Conservation (phyloP, 108 stramenopile species). For the Skeletonema marinoi region DNA sequence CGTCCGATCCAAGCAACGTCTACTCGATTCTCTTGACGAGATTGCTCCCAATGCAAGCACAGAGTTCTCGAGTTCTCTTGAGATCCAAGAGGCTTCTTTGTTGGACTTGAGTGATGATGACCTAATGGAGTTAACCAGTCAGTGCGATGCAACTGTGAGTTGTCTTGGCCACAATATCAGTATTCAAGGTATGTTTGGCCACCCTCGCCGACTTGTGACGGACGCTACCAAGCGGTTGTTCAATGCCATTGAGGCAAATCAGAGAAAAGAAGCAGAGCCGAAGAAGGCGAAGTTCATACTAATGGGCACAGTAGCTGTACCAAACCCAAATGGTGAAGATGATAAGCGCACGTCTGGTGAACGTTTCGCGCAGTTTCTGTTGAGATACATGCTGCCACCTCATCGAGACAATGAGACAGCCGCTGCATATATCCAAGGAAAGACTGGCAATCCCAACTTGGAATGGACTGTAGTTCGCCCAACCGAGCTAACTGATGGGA, state of each 20-base stretch:
- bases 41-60: slow-evolving; percentile 4
- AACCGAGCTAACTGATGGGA: slow-evolving; percentile 53
- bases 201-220: slow-evolving; percentile 33
- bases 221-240: slow-evolving; percentile 24
- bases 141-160: slow-evolving; percentile 50
- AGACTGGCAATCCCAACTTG: slow-evolving; percentile 7
- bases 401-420: slow-evolving; percentile 67
- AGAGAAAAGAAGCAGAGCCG: neutral
- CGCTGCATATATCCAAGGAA: slow-evolving; percentile 42
- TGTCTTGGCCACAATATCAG: slow-evolving; percentile 53
- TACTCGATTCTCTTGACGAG: slow-evolving; percentile 13
- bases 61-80: slow-evolving; percentile 10
- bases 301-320: slow-evolving; percentile 66
- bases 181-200: slow-evolving; percentile 45
- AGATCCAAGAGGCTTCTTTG: slow-evolving; percentile 49
- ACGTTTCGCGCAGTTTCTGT: slow-evolving; percentile 27
- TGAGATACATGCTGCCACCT: slow-evolving; percentile 61
- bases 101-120: slow-evolving; percentile 48
- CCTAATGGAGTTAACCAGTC: slow-evolving; percentile 32
- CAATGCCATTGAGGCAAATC: slow-evolving; percentile 23
- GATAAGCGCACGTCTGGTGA: slow-evolving; percentile 44
- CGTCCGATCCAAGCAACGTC: slow-evolving; percentile 50
- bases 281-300: slow-evolving; percentile 54
- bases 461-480: slow-evolving; percentile 66
- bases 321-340: slow-evolving; percentile 41